Base-by-base conservation (phyloP, 805 yeast species). In the Hanseniaspora singularis region DNA sequence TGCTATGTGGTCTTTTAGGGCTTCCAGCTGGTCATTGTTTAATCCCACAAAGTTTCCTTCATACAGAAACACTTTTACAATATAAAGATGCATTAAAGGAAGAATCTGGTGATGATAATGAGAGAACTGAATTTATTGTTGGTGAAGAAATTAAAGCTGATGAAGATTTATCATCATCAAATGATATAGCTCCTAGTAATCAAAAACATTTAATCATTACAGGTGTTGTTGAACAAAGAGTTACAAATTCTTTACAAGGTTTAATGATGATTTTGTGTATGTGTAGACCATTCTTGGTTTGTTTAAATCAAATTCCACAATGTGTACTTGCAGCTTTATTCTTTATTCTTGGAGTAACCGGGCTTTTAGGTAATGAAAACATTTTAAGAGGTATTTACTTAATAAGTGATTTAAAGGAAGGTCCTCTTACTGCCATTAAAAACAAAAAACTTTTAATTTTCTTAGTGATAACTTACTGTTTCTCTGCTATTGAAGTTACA, bases 31-130 rank as follows among this genome's bases (percentile, higher is more conserved):
- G 97, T 0, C 92, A 92, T 63, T 98, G 98, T 0, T 68, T 89
- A 27, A 89, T 89, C 37, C 98, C 98, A 1, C 98, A 89, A 61
- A 97, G 98, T 0, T 97, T 97, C 2, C 59, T 92, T 30, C 98
- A 89, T 55, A 87, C 97, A 0, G 74, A 72, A 34, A 76, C 95
- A 0, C 63, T 89, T 26, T 72, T 85, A 34, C 77, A 82, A 3
- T 47, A 30, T 70, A 70, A 52, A 70, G 71, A 43, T 59, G 60
- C 43, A n/a, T n/a, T n/a, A 4, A 59, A 61, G 9, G 65, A 66
- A 44, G 50, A 14, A 57, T 58, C 27, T 15, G 48, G 16, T 14
- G 51, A 49, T 26, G 26, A 49, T 14, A 50, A 57, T 16, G 49
- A 51, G 7, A 52, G 56, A 11, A 50, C n/a, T n/a, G n/a, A n/a